Percentiles rank a stretch among this genome's conserved stretches.
Evolutionary conservation across 2,329 filamentous ascomycete genomes (phyloP).

Genomic region (Calonectria hawksworthii): DNA sequence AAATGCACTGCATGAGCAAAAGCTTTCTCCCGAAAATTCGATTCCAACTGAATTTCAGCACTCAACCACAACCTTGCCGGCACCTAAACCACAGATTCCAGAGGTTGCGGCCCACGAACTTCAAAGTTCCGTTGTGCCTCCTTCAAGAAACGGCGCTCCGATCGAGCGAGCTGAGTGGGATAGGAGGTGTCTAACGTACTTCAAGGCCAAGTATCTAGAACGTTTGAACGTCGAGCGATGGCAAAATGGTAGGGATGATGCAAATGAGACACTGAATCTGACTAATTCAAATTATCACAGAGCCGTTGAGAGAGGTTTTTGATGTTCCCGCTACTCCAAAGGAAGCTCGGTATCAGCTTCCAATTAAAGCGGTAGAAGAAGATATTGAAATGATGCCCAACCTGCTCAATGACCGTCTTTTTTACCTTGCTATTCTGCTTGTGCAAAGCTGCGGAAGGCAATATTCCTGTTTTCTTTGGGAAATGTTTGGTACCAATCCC

Average conservation of each 20-base stretch:
- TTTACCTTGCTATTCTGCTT: not conserved
- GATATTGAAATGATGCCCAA: not conserved
- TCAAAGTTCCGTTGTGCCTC: too few species aligned
- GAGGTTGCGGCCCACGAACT: not conserved
- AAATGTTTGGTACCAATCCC: constrained; percentile 1
- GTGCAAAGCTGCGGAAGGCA: not conserved
- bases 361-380: not conserved
- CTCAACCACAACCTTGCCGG: not conserved
- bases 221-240: not conserved
- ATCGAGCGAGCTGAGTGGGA: not conserved
- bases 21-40: not conserved
- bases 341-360: not conserved
- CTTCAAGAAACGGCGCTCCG: not conserved
- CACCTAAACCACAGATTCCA: not conserved
- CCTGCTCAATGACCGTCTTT: not conserved
- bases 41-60: not conserved
- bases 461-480: not conserved
- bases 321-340: not conserved
- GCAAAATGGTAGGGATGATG: not conserved
- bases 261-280: accelerated
- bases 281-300: not conserved
- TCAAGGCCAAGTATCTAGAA: not conserved
- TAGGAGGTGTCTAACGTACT: not conserved
- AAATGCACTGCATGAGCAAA: not conserved
- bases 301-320: not conserved